A percentile compares a stretch with the other conserved stretches of the same genome.
Conservation (phyloP, 176 grass and related monocot species). For the Phoenix roebelenii region DNA sequence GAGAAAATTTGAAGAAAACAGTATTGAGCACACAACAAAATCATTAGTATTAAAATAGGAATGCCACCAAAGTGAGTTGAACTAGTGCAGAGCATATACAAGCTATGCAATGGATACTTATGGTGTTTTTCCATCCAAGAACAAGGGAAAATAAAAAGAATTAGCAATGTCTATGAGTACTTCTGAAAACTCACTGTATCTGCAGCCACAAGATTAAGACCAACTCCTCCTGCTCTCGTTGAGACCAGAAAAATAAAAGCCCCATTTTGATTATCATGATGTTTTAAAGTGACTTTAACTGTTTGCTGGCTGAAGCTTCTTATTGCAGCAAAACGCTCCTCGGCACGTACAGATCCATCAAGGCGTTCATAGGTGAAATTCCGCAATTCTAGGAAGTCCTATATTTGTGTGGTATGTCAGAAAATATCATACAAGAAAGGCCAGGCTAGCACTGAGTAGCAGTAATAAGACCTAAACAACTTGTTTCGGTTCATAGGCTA, state of each 20-base stretch:
- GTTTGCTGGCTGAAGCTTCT: constrained; percentile 65
- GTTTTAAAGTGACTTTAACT: constrained; percentile 25
- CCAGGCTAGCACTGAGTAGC: neutral
- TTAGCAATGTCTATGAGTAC: neutral
- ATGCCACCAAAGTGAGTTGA: too few species aligned
- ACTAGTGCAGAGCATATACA: too few species aligned
- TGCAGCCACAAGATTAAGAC: constrained; percentile 94
- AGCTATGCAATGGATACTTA: too few species aligned
- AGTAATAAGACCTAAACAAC: constrained; percentile 1
- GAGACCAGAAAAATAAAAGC: constrained; percentile 98
- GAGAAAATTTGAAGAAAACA: too few species aligned
- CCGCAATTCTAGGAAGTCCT: constrained; percentile 91
- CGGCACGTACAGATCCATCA: constrained; percentile 90
- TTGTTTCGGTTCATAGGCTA: neutral
- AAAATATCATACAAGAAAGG: constrained; percentile 1
- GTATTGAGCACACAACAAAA: too few species aligned
- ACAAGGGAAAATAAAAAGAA: constrained; percentile 14
- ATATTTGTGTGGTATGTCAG: constrained; percentile 10
- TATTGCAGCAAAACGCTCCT: constrained; percentile 92
- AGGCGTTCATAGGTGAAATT: constrained; percentile 83
- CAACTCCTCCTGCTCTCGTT: constrained; percentile 89
- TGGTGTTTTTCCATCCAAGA: too few species aligned
- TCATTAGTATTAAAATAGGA: too few species aligned
- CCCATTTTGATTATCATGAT: constrained; percentile 42
- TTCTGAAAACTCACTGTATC: constrained; percentile 72